A percentile compares a stretch with the other conserved stretches of the same genome.
These are phyloP conservation scores for Draba incana DNA, from an alignment of 345 rosid genomes.

Conservation along the genomic window DNA sequence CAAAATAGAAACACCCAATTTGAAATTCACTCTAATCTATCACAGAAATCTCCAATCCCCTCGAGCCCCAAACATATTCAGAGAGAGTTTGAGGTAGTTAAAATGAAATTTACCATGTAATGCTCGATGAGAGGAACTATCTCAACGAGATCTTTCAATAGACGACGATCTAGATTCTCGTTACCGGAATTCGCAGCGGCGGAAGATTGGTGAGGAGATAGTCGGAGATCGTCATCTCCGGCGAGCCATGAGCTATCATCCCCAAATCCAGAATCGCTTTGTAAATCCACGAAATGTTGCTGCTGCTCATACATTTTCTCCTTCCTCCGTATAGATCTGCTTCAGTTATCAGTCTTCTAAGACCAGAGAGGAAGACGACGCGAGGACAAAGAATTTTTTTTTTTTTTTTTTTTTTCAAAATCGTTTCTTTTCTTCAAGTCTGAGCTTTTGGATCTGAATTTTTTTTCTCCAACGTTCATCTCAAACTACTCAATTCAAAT, in stretches of 20 bases:
- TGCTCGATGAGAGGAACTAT: conserved; percentile 92
- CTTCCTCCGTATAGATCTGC: conserved; percentile 35
- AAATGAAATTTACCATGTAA: conserved; percentile 60
- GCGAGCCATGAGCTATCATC: conserved; percentile 74
- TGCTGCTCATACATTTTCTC: conserved; percentile 57
- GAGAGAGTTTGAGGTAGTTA: not conserved
- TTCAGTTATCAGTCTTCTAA: conserved; percentile 31
- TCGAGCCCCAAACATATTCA: not conserved
- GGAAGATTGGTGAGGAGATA: conserved; percentile 53
- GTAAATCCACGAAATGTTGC: conserved; percentile 56
- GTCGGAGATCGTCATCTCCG: conserved; percentile 46
- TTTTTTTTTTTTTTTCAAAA: conserved; percentile 5
- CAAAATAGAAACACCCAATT: not conserved
- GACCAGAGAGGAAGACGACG: conserved; percentile 12
- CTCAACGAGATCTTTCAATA: conserved; percentile 83
- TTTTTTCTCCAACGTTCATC: conserved; percentile 41
- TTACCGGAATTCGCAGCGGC: conserved; percentile 40
- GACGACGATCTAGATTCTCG: conserved; percentile 69
- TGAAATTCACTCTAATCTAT: conserved; percentile 1
- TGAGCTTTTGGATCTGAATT: conserved; percentile 30
- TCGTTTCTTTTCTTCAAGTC: conserved; percentile 23
- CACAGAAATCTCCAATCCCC: conserved; percentile 2
- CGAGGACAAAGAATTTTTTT: not conserved
- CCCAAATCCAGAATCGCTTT: conserved; percentile 60
- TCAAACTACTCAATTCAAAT: conserved; percentile 12